Base-by-base conservation (phyloP, 2,329 filamentous ascomycete genomes). In the Alternaria burnsii region DNA sequence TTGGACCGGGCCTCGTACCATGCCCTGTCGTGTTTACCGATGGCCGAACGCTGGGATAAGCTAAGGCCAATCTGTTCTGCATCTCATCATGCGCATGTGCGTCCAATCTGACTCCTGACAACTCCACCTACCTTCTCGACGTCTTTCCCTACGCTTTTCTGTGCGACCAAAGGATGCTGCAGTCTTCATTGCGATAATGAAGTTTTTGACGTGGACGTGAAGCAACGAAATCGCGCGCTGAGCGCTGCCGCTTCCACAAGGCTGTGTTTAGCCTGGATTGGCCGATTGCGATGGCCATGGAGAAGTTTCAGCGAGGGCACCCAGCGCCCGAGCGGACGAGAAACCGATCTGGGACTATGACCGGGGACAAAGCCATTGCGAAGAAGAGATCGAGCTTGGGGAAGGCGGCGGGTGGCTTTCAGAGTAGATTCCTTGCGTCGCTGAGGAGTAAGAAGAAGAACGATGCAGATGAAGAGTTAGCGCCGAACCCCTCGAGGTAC, bases 361-460 rank as follows among this genome's bases (percentile, higher is more conserved):
- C 62, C 54, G 59, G 44, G n/a, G 56, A 59, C 54, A 65, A 62
- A 57, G 62, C 51, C 3, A 66, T 70, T 48, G 62, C 63, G 52
- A 73, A 65, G 60, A 76, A 76, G 62, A 69, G 69, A 58, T 68
- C 70, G 53, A 76, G 73, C 50, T 66, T 76, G 53, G 70, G 74
- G 14, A 67, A 69, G 48, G 73, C 74, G 52, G 75, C 75, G 12
- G 74, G 72, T 54, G 72, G 66, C 48, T 70, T 76, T 30, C 73
- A 76, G 61, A 72, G 60, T 59, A 72, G 66, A 55, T 54, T 77
- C 55, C 61, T 76, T 34, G 74, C 74, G 36, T 77, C 75, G 61
- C 66, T 78, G 43, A 61, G 70, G 52, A 71, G 67, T 43, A 71
- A 70, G 46, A 70, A 68, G 61, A 73, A 59, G 60, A 70, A 68